Conservation (phyloP, 2,329 filamentous ascomycete genomes). For the Paradendryphiella salina region DNA sequence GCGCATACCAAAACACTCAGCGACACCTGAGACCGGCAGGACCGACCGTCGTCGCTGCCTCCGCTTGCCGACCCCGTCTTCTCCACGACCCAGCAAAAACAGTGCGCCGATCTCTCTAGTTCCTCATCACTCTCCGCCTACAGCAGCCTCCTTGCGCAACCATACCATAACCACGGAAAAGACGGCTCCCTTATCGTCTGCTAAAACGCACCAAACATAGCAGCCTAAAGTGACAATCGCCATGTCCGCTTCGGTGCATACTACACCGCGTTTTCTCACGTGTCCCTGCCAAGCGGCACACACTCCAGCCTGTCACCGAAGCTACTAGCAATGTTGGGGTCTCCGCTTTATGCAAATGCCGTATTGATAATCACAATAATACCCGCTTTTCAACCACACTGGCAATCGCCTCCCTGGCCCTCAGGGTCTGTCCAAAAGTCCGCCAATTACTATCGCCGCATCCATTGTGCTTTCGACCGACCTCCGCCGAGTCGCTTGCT, state of each 20-base stretch:
- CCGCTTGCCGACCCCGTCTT: not conserved
- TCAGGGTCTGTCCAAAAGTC: conserved; percentile 4
- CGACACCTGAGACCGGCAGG: not conserved
- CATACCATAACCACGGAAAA: conserved; percentile 8
- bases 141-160: not conserved
- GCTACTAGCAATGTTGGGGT: conserved; percentile 4
- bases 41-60: not conserved
- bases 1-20: not conserved
- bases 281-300: conserved; percentile 8
- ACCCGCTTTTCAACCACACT: conserved; percentile 4
- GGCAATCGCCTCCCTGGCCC: not conserved
- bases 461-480: not conserved
- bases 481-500: conserved; percentile 5
- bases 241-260: not conserved
- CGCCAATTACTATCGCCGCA: conserved; percentile 4
- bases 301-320: conserved; percentile 2
- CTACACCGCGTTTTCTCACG: conserved; percentile 10
- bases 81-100: conserved; percentile 4
- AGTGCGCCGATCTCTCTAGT: conserved; percentile 4
- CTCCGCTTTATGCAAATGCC: conserved; percentile 9
- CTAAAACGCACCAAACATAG: conserved; percentile 6
- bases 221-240: not conserved
- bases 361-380: conserved; percentile 10
- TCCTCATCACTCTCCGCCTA: conserved; percentile 2
- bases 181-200: conserved; percentile 4